Percentiles rank a stretch among this genome's conserved stretches.
Evolutionary conservation across 352 stramenopile species (phyloP).

Genomic region (Albugo laibachii): DNA sequence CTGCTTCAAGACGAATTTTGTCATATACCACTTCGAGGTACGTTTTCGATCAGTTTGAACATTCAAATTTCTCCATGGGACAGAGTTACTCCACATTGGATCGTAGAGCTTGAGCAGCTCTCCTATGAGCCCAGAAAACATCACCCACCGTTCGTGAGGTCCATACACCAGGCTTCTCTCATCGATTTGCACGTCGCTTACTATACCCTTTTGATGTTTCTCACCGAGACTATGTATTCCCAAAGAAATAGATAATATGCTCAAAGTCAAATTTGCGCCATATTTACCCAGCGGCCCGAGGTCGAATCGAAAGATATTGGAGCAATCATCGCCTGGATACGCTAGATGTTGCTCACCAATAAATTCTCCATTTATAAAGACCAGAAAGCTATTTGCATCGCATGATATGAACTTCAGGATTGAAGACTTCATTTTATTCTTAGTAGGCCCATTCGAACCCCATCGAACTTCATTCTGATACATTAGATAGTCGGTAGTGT

Average conservation of each 20-base stretch:
- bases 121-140: slow-evolving; percentile 36
- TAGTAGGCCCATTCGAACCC: neutral
- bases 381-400: slow-evolving; percentile 29
- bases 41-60: slow-evolving; percentile 3
- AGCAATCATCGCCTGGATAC: slow-evolving; percentile 31
- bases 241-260: slow-evolving; percentile 33
- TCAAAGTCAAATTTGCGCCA: slow-evolving; percentile 13
- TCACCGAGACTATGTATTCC: slow-evolving; percentile 29
- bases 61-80: slow-evolving; percentile 18
- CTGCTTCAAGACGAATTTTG: slow-evolving; percentile 16
- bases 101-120: slow-evolving; percentile 41
- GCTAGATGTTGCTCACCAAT: slow-evolving; percentile 14
- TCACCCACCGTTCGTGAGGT: slow-evolving; percentile 15
- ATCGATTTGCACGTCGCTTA: slow-evolving; percentile 23
- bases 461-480: slow-evolving; percentile 29
- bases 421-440: neutral
- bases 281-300: slow-evolving; percentile 12
- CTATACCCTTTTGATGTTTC: slow-evolving; percentile 36
- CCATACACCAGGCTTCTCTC: slow-evolving; percentile 12
- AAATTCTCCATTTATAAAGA: slow-evolving; percentile 23
- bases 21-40: slow-evolving; percentile 33
- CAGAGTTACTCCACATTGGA: slow-evolving; percentile 20
- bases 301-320: slow-evolving; percentile 20
- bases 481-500: slow-evolving; percentile 37
- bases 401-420: slow-evolving; percentile 27